phyloP scores from a whole-genome alignment of 768 basidiomycete species.

The Polyporus arcularius region DNA sequence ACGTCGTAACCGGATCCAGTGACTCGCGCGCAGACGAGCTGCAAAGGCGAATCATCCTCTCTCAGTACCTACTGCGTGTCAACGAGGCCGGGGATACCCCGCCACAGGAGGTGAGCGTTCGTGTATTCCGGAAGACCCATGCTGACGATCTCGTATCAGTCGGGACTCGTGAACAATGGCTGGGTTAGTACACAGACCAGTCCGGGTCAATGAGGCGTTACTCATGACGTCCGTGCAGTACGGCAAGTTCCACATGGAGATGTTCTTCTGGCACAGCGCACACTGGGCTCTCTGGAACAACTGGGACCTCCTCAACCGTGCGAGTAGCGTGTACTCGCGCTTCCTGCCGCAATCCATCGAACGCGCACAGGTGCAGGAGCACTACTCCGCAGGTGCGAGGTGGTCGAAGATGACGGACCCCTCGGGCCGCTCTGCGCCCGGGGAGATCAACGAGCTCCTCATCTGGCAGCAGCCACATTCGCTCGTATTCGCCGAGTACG shows the following conservation, averaged over 20 bases:
- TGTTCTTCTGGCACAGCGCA: conserved; percentile 60
- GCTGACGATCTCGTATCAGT: conserved; percentile 33
- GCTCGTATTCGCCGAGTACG: conserved; percentile 57
- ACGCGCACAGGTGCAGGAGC: conserved; percentile 54
- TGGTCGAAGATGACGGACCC: conserved; percentile 70
- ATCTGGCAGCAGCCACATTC: conserved; percentile 68
- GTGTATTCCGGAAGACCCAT: background rate
- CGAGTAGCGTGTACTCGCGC: conserved; percentile 44
- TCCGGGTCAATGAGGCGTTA: background rate
- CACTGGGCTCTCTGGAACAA: conserved; percentile 67
- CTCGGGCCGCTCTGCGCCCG: conserved; percentile 55
- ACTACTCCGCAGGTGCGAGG: conserved; percentile 54
- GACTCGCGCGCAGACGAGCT: conserved; percentile 54
- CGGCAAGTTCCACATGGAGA: conserved; percentile 64
- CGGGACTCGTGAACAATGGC: conserved; percentile 55
- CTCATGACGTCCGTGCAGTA: conserved; percentile 9
- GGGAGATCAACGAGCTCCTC: conserved; percentile 61
- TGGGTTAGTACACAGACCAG: conserved; percentile 42
- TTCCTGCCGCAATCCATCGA: conserved; percentile 48
- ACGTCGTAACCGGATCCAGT: conserved; percentile 49
- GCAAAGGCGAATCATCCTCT: conserved; percentile 57
- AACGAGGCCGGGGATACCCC: conserved; percentile 59
- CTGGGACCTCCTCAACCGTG: conserved; percentile 54
- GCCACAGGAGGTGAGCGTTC: conserved; percentile 52
- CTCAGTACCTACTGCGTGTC: conserved; percentile 56